These are phyloP conservation scores for Beauveria sp. DNA, from an alignment of 2,329 filamentous ascomycete species.

Conservation along the genomic window DNA sequence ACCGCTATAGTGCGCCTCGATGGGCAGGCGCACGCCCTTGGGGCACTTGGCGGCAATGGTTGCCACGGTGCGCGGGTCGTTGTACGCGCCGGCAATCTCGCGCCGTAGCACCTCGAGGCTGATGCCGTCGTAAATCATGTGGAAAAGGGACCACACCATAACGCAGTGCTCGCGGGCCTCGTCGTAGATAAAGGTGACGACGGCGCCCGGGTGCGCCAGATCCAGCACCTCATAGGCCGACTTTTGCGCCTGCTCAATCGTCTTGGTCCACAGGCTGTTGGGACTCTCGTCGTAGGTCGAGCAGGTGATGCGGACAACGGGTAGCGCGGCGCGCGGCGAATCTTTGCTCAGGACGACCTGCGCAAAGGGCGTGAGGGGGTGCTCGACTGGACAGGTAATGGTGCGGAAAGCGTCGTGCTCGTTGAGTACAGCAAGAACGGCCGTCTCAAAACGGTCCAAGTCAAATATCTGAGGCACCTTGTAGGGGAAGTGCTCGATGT, in stretches of 20 bases:
- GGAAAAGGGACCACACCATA: constrained; percentile 27
- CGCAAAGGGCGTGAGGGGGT: constrained; percentile 13
- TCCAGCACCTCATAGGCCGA: constrained; percentile 6
- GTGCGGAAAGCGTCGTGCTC: constrained; percentile 14
- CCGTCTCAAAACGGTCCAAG: constrained; percentile 11
- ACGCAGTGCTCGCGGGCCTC: constrained; percentile 10
- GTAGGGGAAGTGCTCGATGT: constrained; percentile 13
- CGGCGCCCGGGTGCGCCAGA: constrained; percentile 5
- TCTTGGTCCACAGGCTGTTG: constrained; percentile 9
- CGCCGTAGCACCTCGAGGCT: constrained; percentile 8
- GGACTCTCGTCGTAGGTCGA: constrained; percentile 5
- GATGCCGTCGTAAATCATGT: constrained; percentile 20
- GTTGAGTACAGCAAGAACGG: constrained; percentile 9
- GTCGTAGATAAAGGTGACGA: constrained; percentile 10
- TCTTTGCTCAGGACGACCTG: constrained; percentile 7
- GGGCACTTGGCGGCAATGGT: constrained; percentile 1
- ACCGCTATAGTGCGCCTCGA: constrained; percentile 10
- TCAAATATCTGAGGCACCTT: constrained; percentile 10
- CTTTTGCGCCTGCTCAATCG: constrained; percentile 7
- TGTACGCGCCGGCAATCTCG: constrained; percentile 10
- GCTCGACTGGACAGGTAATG: constrained; percentile 9
- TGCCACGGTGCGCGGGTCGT: constrained; percentile 1
- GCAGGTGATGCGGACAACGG: constrained; percentile 9
- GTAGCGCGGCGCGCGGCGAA: background rate
- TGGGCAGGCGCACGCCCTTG: constrained; percentile 8